Conservation (phyloP, 2,329 filamentous ascomycete genomes). For the Incumbomyces lentus region DNA sequence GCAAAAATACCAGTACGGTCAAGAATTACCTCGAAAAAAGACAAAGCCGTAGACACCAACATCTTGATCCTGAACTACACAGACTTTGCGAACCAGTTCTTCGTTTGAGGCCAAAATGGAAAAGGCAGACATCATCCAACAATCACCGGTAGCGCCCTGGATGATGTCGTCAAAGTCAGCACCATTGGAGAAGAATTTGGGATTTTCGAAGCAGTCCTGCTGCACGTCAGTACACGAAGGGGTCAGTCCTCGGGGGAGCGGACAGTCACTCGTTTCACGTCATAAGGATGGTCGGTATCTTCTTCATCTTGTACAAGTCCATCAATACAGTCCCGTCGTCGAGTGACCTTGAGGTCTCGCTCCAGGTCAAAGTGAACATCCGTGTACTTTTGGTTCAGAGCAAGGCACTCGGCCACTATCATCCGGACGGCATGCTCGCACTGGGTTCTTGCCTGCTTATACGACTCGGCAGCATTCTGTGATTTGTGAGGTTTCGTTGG, state of each 20-base stretch:
- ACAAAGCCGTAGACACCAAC: conserved; percentile 80
- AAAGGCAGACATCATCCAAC: conserved; percentile 75
- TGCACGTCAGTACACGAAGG: conserved; percentile 11
- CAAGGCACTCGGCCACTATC: conserved; percentile 54
- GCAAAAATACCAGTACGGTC: background rate
- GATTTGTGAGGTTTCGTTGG: conserved; percentile 47
- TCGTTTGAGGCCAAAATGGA: conserved; percentile 66
- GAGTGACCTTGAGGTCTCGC: conserved; percentile 53
- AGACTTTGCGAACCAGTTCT: conserved; percentile 61
- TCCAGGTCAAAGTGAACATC: conserved; percentile 84
- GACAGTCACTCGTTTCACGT: conserved; percentile 60
- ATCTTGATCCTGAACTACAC: conserved; percentile 59
- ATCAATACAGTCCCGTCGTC: conserved; percentile 42
- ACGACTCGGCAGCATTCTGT: conserved; percentile 54
- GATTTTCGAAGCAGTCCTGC: conserved; percentile 67
- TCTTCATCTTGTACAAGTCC: conserved; percentile 30
- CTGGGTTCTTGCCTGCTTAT: conserved; percentile 59
- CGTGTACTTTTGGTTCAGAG: conserved; percentile 75
- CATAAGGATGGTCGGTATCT: conserved; percentile 48
- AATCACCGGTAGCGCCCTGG: conserved; percentile 70
- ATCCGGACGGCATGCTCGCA: conserved; percentile 53
- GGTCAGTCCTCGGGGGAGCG: conserved; percentile 8
- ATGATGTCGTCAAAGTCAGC: conserved; percentile 67
- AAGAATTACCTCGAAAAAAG: conserved; percentile 54
- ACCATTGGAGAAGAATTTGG: conserved; percentile 67